phyloP scores from a whole-genome alignment of 2,329 filamentous ascomycete genomes.

The Alternaria consortialis region DNA sequence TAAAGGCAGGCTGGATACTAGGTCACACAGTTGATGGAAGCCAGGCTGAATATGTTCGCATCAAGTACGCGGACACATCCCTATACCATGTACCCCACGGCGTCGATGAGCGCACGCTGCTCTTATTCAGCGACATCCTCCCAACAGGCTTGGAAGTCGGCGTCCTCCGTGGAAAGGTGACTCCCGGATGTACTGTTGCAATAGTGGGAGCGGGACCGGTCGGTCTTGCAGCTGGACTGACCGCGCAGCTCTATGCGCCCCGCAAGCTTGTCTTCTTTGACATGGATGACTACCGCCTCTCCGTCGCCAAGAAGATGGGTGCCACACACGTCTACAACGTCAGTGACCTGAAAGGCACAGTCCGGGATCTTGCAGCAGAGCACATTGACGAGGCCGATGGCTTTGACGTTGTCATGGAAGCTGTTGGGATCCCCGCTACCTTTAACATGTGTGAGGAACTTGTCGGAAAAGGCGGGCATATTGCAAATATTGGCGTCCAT shows the following conservation, averaged over 20 bases:
- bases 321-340: neutral
- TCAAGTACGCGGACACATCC: conserved; percentile 61
- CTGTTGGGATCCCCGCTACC: conserved; percentile 63
- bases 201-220: conserved; percentile 66
- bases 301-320: neutral
- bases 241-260: conserved; percentile 64
- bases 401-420: conserved; percentile 67
- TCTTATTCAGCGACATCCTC: conserved; percentile 65
- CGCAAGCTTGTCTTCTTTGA: conserved; percentile 63
- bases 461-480: conserved; percentile 62
- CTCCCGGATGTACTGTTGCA: conserved; percentile 62
- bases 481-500: conserved; percentile 68
- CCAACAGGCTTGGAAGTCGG: conserved; percentile 67
- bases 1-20: conserved; percentile 64
- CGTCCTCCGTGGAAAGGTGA: conserved; percentile 59
- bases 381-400: conserved; percentile 54
- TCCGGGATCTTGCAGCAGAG: neutral
- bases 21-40: conserved; percentile 64
- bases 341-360: neutral
- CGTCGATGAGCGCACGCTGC: conserved; percentile 55
- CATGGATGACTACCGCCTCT: conserved; percentile 54
- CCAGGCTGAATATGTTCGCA: conserved; percentile 65
- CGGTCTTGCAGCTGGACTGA: conserved; percentile 64
- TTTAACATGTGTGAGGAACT: conserved; percentile 64
- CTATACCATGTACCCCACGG: conserved; percentile 57